phyloP scores from a whole-genome alignment of 1,284 basidiomycete genomes.

The Rhizopogon parksii region DNA sequence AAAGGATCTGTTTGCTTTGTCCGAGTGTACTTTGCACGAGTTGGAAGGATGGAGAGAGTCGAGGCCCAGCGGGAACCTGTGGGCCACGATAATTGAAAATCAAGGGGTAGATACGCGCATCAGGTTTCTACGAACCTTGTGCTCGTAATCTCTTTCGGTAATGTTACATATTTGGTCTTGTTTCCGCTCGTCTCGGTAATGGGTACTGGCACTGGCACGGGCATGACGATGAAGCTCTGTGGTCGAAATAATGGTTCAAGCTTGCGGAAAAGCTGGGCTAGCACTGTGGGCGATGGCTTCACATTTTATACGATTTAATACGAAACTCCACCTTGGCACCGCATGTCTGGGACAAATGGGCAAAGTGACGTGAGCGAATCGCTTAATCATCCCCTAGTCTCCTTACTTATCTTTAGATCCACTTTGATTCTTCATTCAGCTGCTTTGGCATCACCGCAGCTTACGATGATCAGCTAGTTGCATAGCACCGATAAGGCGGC shows the following conservation, averaged over 20 bases:
- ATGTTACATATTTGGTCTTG: slow-evolving; percentile 23
- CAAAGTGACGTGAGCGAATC: background rate
- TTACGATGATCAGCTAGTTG: too few species aligned
- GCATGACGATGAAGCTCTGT: slow-evolving; percentile 12
- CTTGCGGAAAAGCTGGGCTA: background rate
- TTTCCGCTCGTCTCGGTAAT: slow-evolving; percentile 13
- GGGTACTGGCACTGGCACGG: slow-evolving; percentile 14
- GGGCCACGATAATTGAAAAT: background rate
- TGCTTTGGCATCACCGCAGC: too few species aligned
- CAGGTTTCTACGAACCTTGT: slow-evolving; percentile 14
- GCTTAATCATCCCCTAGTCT: too few species aligned
- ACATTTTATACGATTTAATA: slow-evolving; percentile 7
- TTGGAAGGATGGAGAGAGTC: background rate
- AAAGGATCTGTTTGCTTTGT: background rate
- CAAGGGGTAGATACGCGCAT: background rate
- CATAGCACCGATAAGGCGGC: too few species aligned
- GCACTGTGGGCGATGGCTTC: background rate
- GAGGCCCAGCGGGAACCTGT: background rate
- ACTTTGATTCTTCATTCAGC: background rate
- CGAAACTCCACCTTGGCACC: slow-evolving; percentile 18
- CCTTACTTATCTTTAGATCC: background rate
- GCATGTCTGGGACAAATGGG: slow-evolving; percentile 7
- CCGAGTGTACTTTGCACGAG: background rate
- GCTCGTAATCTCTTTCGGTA: slow-evolving; percentile 12
- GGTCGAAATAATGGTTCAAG: background rate